Conservation (phyloP, 2,329 filamentous ascomycete species). For the Cercospora citrullina region DNA sequence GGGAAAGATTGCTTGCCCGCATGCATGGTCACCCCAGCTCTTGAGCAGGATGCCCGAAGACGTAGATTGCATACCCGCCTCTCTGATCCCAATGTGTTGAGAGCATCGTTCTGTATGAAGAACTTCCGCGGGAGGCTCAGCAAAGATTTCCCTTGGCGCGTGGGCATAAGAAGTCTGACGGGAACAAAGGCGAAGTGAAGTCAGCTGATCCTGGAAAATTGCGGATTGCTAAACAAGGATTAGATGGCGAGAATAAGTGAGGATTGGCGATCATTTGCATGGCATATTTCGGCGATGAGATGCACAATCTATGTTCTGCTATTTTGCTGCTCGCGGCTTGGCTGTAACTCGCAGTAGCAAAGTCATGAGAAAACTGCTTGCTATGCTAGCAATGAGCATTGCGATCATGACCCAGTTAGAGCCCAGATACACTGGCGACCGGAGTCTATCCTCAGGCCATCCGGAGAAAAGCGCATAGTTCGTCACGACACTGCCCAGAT, state of each 20-base stretch:
- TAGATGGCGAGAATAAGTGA: neutral
- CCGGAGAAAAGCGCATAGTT: conserved; percentile 88
- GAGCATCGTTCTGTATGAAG: neutral
- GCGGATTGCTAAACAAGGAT: neutral
- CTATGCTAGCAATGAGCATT: conserved; percentile 75
- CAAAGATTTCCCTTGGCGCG: neutral
- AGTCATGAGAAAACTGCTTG: conserved; percentile 69
- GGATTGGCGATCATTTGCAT: neutral
- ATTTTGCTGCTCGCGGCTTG: neutral
- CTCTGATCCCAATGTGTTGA: neutral
- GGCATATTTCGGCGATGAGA: neutral
- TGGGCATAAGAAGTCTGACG: neutral
- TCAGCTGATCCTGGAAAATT: neutral
- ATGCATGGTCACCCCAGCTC: neutral
- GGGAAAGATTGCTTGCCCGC: neutral
- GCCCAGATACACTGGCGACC: conserved; percentile 30
- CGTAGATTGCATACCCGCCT: neutral
- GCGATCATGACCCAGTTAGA: conserved; percentile 89
- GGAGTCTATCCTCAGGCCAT: conserved; percentile 74
- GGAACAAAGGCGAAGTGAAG: neutral
- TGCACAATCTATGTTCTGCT: neutral
- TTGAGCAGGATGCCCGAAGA: neutral
- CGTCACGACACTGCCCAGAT: conserved; percentile 80
- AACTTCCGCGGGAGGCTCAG: neutral
- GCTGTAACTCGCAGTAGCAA: conserved; percentile 54